Base-by-base conservation (phyloP, 208 protist genomes). In the Leishmania guyanensis region DNA sequence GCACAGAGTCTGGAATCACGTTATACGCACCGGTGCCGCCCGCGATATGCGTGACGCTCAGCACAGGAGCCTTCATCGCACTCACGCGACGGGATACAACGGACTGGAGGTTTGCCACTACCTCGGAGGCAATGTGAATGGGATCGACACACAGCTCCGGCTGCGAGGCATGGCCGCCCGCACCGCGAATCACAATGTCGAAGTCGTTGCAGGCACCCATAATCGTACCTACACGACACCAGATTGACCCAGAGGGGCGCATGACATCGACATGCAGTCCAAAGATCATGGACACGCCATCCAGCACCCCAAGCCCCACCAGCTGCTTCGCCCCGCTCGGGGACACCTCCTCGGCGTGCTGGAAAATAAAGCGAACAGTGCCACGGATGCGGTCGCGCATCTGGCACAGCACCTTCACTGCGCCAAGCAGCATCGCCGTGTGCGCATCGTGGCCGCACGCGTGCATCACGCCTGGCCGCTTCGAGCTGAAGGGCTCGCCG, bases 281-380 rank as follows among this genome's bases (percentile, higher is more conserved):
- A 75, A 96, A 96, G 46, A 92, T 88, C 82, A 90, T 91, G n/a
- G 81, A 84, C 9, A 95, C 90, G 48, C 91, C 91, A 2, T 96
- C 81, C 71, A 93, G 62, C 39, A 86, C 88, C 48, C 91, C 89
- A 5, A 85, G 80, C 29, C 84, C 66, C 48, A 94, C 86, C 58
- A 96, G 54, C 71, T 94, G 74, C 79, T 86, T 87, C 51, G 90
- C 90, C n/a, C 92, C 92, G 78, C 92, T 88, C 43, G 89, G 88
- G 48, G 66, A 77, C 39, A 91, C 83, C 80, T 96, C 92, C 83
- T 96, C 92, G 6, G 92, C 92, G 82, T 91, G 92, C 84, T 96
- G 92, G 79, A 96, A 94, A 62, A 96, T 86, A 79, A 96, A 96
- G 53, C 92, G 90, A 50, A 96, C 90, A 12, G 88, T 90, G 60